Conservation (phyloP, 108 stramenopile genomes). For the Skeletonema costatum region DNA sequence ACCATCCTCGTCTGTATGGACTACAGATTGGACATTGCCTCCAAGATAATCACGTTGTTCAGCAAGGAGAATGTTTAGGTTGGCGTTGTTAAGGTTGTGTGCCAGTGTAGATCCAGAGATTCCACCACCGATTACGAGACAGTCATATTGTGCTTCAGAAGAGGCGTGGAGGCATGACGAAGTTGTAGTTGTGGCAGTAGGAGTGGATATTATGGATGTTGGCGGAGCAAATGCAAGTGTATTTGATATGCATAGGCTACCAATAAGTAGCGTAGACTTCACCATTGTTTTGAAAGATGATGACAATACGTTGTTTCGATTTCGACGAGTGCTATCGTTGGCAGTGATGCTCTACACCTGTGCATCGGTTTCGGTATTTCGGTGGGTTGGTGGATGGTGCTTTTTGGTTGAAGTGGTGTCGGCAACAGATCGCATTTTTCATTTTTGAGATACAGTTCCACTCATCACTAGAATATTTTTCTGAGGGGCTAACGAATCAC, state of each 20-base stretch:
- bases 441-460: too few relatives aligned
- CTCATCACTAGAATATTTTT: too few relatives aligned
- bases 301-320: too few relatives aligned
- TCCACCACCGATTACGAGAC: slow-evolving; percentile 90
- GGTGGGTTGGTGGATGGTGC: too few relatives aligned
- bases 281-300: not conserved
- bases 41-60: slow-evolving; percentile 88
- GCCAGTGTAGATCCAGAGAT: slow-evolving; percentile 91
- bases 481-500: too few relatives aligned
- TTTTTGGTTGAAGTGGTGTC: too few relatives aligned
- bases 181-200: slow-evolving; percentile 14
- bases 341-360: too few relatives aligned
- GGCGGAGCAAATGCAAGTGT: slow-evolving; percentile 8
- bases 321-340: too few relatives aligned
- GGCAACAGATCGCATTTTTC: too few relatives aligned
- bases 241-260: not conserved
- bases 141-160: slow-evolving; percentile 55
- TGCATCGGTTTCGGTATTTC: too few relatives aligned
- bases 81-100: slow-evolving; percentile 77
- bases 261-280: not conserved
- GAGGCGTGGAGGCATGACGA: not conserved
- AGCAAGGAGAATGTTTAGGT: slow-evolving; percentile 70
- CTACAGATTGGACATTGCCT: slow-evolving; percentile 89
- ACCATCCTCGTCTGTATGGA: slow-evolving; percentile 65
- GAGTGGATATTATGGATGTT: slow-evolving; percentile 8